Conservation (phyloP, 2,329 filamentous ascomycete genomes). For the Neofusicoccum sp. region DNA sequence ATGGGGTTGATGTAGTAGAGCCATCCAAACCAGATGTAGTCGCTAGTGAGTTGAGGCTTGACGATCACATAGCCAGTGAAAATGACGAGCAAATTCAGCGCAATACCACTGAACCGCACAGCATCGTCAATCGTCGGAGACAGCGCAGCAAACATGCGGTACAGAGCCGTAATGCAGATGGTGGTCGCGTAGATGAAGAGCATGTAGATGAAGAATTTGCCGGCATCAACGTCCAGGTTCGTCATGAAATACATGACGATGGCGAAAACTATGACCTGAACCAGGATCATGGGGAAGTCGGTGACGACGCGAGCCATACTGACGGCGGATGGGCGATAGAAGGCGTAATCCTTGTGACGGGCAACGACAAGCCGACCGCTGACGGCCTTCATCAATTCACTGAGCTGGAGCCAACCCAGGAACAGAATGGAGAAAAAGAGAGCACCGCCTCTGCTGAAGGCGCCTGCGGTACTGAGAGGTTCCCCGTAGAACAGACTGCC, state of each 20-base stretch:
- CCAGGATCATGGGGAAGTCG: slow-evolving; percentile 60
- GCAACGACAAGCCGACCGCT: slow-evolving; percentile 67
- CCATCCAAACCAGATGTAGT: slow-evolving; percentile 64
- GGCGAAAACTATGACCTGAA: slow-evolving; percentile 58
- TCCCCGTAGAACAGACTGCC: slow-evolving; percentile 76
- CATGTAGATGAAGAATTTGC: slow-evolving; percentile 66
- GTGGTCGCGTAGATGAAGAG: slow-evolving; percentile 64
- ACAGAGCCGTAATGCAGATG: slow-evolving; percentile 62
- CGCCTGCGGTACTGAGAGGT: slow-evolving; percentile 57
- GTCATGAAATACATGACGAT: slow-evolving; percentile 67
- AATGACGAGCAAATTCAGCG: slow-evolving; percentile 61
- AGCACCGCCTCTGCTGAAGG: slow-evolving; percentile 62
- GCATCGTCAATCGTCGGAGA: slow-evolving; percentile 65
- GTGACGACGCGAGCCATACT: slow-evolving; percentile 60
- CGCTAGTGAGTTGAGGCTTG: slow-evolving; percentile 56
- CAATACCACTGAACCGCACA: slow-evolving; percentile 62
- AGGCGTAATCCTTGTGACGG: slow-evolving; percentile 66
- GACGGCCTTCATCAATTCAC: slow-evolving; percentile 76
- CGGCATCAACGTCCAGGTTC: slow-evolving; percentile 56
- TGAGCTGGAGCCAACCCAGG: slow-evolving; percentile 69
- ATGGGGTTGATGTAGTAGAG: slow-evolving; percentile 48
- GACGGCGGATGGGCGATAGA: slow-evolving; percentile 68
- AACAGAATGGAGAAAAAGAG: slow-evolving; percentile 68
- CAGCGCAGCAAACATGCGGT: slow-evolving; percentile 64
- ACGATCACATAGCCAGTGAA: slow-evolving; percentile 69